Evolutionary conservation across 345 rosid genomes (phyloP), one percentile per base, ranked within the genome.

Genomic region (Eucalyptus sideroxylon): DNA sequence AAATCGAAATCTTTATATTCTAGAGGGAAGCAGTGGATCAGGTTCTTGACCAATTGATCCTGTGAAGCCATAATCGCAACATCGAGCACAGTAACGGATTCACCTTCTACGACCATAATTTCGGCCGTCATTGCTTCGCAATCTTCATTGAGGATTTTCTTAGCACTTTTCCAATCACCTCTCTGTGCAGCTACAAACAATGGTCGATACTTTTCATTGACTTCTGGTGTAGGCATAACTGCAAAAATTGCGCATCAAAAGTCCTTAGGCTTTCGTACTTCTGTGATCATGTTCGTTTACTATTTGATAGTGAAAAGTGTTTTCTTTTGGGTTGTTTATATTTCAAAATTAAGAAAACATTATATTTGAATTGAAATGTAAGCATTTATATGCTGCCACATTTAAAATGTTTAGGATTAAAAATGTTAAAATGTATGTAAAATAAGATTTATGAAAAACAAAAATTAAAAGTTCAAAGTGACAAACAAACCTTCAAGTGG

Each of bases 71-170:
- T 15, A 65, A 65, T 65, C 5, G 77, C 77, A 65, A 65, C 19
- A 7, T 65, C 3, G 34, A 65, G 77, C 77, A 65, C 77, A 65
- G 11, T 65, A 65, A 65, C 0, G 9, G 77, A 0, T 65, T n/a
- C 10, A 1, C 2, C 3, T 7, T 15, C 19, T n/a, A 14, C 37
- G 2, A 1, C 2, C 37, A 15, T 7, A 65, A 65, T 1, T 65
- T 0, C 0, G 37, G 37, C 37, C 3, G 1, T 65, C 37, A 65
- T 65, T 15, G 6, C 37, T 6, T 15, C 19, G 34, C 0, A 1
- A 65, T n/a, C 3, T n/a, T 65, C 3, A 1, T 15, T 2, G 37
- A 65, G 37, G 10, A n/a, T 1, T 15, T 65, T 14, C 77, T n/a
- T 2, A 7, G n/a, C 10, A 7, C 2, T 65, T 65, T n/a, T 65